phyloP scores from a whole-genome alignment of 345 rosid genomes.

The Populus tremula region DNA sequence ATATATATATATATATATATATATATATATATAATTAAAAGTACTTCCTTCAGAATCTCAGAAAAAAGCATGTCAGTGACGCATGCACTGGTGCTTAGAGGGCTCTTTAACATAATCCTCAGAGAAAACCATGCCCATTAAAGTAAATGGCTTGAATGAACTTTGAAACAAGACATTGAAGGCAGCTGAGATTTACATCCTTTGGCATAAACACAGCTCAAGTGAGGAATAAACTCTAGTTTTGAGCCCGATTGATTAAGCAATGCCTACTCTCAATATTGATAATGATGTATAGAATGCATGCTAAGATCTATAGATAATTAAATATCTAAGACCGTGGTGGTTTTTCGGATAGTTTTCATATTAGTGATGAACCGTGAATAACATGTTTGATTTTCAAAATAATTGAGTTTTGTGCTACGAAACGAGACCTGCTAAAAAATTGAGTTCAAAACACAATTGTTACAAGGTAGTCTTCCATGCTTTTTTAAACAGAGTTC shows the following conservation, averaged over 20 bases:
- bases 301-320: background rate
- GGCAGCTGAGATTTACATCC: background rate
- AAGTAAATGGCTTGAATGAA: background rate
- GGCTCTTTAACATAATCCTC: background rate
- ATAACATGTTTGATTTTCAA: rapidly evolving
- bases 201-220: background rate
- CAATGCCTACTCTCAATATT: background rate
- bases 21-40: no score
- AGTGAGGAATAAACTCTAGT: background rate
- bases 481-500: no score
- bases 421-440: rapidly evolving
- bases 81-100: background rate
- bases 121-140: background rate
- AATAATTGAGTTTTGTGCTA: no score
- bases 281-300: conserved; percentile 1
- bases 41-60: no score
- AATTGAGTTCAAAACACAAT: no score
- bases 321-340: no score
- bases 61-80: background rate
- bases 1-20: background rate
- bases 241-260: background rate
- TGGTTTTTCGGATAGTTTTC: no score
- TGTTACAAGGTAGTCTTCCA: rapidly evolving
- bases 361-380: no score
- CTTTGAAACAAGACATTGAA: background rate